phyloP scores from a whole-genome alignment of 768 basidiomycete species.

The Pholiota conissans region DNA sequence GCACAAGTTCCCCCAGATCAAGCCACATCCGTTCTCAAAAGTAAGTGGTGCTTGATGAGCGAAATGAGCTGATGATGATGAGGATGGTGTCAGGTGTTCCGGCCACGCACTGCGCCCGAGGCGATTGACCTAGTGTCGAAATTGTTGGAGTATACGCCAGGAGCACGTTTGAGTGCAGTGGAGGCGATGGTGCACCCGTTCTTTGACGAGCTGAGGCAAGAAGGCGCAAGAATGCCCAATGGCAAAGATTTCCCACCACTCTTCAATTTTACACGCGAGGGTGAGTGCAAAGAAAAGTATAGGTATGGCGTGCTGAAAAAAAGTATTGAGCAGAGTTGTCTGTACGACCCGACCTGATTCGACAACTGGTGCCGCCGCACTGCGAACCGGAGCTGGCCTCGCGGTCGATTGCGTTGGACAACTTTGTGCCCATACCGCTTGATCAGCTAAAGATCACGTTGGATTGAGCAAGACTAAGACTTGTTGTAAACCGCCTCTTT shows the following conservation, averaged over 20 bases:
- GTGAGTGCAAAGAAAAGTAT: constrained; percentile 43
- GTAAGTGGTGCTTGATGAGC: constrained; percentile 36
- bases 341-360: constrained; percentile 92
- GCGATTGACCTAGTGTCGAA: constrained; percentile 96
- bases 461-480: constrained; percentile 56
- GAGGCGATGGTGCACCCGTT: constrained; percentile 94
- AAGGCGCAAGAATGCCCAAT: constrained; percentile 94
- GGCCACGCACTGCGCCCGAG: constrained; percentile 93
- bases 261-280: constrained; percentile 96
- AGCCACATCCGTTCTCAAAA: constrained; percentile 99
- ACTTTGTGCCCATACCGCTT: constrained; percentile 96
- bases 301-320: constrained; percentile 3
- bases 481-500: constrained; percentile 16
- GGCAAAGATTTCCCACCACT: constrained; percentile 93
- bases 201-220: constrained; percentile 93
- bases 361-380: constrained; percentile 86
- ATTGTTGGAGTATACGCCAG: constrained; percentile 97
- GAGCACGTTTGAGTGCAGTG: constrained; percentile 84
- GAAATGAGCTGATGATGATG: not conserved
- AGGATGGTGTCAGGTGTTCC: constrained; percentile 83
- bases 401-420: constrained; percentile 83
- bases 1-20: constrained; percentile 99
- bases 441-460: constrained; percentile 93
- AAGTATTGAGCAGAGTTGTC: constrained; percentile 97
- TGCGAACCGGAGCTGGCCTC: constrained; percentile 87